phyloP scores from a whole-genome alignment of 441 rosid genomes.

The Pelargonium cotyledonis region DNA sequence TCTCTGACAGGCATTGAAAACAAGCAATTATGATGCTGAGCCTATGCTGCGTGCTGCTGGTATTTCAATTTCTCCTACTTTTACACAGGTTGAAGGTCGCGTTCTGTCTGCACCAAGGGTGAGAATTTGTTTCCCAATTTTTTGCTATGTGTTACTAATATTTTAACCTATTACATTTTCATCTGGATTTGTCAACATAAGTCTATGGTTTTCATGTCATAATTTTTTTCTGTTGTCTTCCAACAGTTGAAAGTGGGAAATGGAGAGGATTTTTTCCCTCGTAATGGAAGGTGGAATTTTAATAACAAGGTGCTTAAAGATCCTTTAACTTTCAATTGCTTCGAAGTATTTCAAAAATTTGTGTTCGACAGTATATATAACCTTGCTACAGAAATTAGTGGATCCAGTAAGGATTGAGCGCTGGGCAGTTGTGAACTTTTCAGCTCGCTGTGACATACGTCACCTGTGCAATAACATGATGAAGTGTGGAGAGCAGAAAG shows the following conservation, averaged over 20 bases:
- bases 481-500: constrained; percentile 56
- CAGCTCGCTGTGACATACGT: constrained; percentile 59
- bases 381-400: neutral
- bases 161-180: no score
- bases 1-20: constrained; percentile 40
- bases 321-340: neutral
- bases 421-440: constrained; percentile 32
- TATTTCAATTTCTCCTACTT: constrained; percentile 42
- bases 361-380: neutral
- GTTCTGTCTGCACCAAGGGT: neutral
- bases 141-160: no score
- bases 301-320: constrained; percentile 49
- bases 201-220: neutral
- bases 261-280: constrained; percentile 49
- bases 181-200: neutral
- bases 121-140: neutral
- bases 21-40: constrained; percentile 48
- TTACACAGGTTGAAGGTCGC: constrained; percentile 74
- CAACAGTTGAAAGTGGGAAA: constrained; percentile 60
- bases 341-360: neutral
- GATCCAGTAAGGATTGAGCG: constrained; percentile 1
- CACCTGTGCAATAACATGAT: constrained; percentile 42
- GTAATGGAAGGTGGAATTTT: constrained; percentile 79
- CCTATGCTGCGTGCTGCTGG: constrained; percentile 68
- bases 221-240: neutral